Evolutionary conservation across 352 stramenopile genomes (phyloP).

Genomic region (Ochromonadaceae sp.): DNA sequence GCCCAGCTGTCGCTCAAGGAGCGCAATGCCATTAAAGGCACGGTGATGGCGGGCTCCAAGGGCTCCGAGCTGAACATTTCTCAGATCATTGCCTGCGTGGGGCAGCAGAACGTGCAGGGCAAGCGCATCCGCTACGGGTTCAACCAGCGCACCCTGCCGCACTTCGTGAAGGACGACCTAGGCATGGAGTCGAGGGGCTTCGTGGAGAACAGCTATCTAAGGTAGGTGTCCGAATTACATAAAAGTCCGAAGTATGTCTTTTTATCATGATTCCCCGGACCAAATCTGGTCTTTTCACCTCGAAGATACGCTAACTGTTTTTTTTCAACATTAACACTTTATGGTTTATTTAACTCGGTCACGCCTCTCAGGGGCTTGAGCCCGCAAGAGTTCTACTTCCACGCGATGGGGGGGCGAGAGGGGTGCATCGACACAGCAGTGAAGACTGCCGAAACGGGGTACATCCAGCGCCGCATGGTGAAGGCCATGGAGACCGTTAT

Average conservation of each 20-base stretch:
- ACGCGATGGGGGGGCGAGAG: constrained; percentile 90
- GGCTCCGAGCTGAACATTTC: constrained; percentile 99
- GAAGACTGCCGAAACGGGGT: constrained; percentile 97
- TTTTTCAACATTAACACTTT: neutral
- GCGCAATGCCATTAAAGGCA: constrained; percentile 98
- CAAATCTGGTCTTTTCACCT: too few species aligned
- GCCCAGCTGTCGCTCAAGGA: constrained; percentile 64
- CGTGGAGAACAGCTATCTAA: constrained; percentile 98
- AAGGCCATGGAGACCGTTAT: constrained; percentile 99
- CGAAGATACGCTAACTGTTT: too few species aligned
- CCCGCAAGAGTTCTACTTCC: constrained; percentile 97
- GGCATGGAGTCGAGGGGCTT: constrained; percentile 94
- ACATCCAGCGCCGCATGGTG: constrained; percentile 97
- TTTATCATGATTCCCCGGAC: too few species aligned
- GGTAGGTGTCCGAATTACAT: too few species aligned
- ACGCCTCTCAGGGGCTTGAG: constrained; percentile 54
- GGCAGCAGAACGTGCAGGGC: constrained; percentile 92
- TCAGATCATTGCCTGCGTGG: constrained; percentile 98
- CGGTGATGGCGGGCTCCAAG: constrained; percentile 96
- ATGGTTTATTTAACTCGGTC: constrained; percentile 9
- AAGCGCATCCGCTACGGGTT: constrained; percentile 96
- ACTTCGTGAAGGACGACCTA: constrained; percentile 95
- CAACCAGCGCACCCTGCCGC: constrained; percentile 77
- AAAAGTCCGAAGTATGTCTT: too few species aligned
- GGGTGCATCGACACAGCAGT: constrained; percentile 99